Evolutionary conservation across 805 yeast genomes (phyloP), one percentile per base, ranked within the genome.

Genomic region (Jamesozyma gamospora): DNA sequence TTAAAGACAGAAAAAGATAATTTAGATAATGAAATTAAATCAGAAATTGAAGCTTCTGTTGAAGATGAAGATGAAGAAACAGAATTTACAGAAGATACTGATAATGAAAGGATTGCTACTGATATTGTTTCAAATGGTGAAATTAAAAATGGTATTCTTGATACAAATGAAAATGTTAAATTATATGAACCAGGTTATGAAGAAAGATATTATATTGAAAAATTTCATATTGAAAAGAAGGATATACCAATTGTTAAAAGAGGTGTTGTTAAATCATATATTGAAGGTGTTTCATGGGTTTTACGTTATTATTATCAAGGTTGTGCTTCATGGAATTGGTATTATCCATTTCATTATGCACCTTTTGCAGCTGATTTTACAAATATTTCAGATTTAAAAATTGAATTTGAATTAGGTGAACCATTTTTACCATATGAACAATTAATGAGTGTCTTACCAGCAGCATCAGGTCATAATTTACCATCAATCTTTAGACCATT

Each of bases 241-340:
- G 79, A 76, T 35, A 71, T 82, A 34, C 67, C 70, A 2, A 62
- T 66, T 15, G 66, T 74, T 16, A 71, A 79, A 33, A 72, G 70
- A 45, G 67, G 71, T 34, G 77, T 92, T 53, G 86, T 79, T 0
- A 66, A 67, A 40, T 72, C 77, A 36, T 92, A 92, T 55, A 72
- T 92, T 40, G 96, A 90, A 60, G 99, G 99, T 45, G 82, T 92
- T 4, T 77, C 95, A n/a, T 92, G 99, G 99, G 95, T 81, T 1
- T 67, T 92, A 47, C 63, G 85, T 39, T 92, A 92, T 60, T 92
- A 92, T 63, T 90, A 85, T 60, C 97, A 92, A 62, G 97, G 96
- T 2, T 90, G 97, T 64, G 95, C 95, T 0, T 90, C 97, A 0
- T 92, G 99, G 99, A 79, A 79, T 40, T 92, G 98, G 98, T 92